phyloP scores from a whole-genome alignment of 2,329 filamentous ascomycete species.

The Tolypocladium tundrense region DNA sequence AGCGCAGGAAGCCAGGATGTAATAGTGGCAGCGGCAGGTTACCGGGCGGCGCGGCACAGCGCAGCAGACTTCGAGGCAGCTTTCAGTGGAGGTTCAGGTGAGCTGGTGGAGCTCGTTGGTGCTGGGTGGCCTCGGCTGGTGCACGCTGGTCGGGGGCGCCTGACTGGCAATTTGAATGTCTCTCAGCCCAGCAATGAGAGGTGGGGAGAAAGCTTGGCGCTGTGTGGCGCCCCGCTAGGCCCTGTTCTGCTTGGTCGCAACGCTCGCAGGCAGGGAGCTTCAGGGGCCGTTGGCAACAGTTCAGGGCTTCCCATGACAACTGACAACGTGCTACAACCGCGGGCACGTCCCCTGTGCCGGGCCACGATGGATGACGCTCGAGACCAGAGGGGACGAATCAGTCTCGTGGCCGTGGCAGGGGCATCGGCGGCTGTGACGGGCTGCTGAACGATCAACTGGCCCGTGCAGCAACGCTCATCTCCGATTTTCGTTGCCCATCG shows the following conservation, averaged over 20 bases:
- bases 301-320: background rate
- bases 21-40: background rate
- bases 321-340: too few relatives aligned
- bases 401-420: background rate
- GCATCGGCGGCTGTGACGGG: background rate
- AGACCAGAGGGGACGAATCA: background rate
- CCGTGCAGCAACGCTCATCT: background rate
- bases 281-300: background rate
- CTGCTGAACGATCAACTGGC: background rate
- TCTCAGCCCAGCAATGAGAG: background rate
- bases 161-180: background rate
- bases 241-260: background rate
- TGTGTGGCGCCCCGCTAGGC: background rate
- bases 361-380: background rate
- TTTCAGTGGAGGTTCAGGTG: background rate
- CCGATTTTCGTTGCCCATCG: background rate
- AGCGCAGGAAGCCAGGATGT: background rate
- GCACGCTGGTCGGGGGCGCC: background rate
- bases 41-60: background rate
- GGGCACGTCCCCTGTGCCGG: background rate
- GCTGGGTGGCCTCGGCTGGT: background rate
- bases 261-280: background rate
- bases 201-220: background rate
- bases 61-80: background rate
- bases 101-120: background rate